Percentiles rank a stretch among this genome's conserved stretches.
phyloP scores from a whole-genome alignment of 1,284 basidiomycete species.

The Lignosus rhinocerotis region DNA sequence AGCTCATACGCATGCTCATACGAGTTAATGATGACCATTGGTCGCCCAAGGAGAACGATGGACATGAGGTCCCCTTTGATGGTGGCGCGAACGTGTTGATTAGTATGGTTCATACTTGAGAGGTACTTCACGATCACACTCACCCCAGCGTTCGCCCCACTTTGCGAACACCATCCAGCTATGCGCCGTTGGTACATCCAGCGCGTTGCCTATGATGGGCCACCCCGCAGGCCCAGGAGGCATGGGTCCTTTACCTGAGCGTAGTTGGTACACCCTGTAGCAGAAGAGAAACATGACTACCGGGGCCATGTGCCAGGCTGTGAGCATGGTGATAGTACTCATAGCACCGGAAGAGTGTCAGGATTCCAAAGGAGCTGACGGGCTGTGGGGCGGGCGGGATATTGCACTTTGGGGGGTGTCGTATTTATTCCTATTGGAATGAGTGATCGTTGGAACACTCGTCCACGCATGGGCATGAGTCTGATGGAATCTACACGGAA shows the following conservation, averaged over 20 bases:
- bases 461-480: background rate
- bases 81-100: too few species aligned
- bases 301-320: constrained; percentile 8
- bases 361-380: background rate
- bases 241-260: constrained; percentile 3
- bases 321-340: background rate
- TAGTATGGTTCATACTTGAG: background rate
- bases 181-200: constrained; percentile 30
- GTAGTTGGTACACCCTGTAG: background rate
- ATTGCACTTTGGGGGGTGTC: background rate
- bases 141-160: constrained; percentile 32
- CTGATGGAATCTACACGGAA: background rate
- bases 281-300: constrained; percentile 3
- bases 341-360: background rate
- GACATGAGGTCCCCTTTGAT: constrained; percentile 27
- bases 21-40: constrained; percentile 61
- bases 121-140: background rate
- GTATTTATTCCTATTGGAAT: background rate
- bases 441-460: background rate
- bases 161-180: constrained; percentile 31
- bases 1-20: constrained; percentile 46
- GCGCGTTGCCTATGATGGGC: constrained; percentile 33
- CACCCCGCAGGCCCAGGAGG: constrained; percentile 35
- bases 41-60: constrained; percentile 55
- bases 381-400: too few species aligned